Evolutionary conservation across 129 eudicot species (phyloP).

Genomic region (Escallonia herrerae): DNA sequence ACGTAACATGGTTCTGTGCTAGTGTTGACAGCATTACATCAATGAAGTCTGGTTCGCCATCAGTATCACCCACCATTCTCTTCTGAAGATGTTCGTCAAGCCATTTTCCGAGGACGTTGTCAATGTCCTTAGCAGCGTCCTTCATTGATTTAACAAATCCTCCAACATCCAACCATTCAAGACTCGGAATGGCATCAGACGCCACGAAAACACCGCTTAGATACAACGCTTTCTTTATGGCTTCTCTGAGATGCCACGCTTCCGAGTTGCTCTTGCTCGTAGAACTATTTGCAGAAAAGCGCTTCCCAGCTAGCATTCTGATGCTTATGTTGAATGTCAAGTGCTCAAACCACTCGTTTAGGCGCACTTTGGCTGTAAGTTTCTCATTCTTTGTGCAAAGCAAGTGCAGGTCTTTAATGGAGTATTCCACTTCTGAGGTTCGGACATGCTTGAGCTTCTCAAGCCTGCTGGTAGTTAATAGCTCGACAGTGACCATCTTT

Average conservation of each 20-base stretch:
- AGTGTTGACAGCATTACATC: slow-evolving; percentile 47
- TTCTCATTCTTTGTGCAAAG: slow-evolving; percentile 7
- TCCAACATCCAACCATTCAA: slow-evolving; percentile 60
- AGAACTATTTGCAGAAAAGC: slow-evolving; percentile 18
- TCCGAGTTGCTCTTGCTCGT: slow-evolving; percentile 8
- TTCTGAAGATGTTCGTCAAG: slow-evolving; percentile 40
- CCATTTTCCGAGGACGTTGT: slow-evolving; percentile 36
- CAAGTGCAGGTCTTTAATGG: slow-evolving; percentile 18
- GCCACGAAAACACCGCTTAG: slow-evolving; percentile 52
- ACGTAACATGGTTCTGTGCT: slow-evolving; percentile 12
- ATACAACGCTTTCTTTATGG: slow-evolving; percentile 44
- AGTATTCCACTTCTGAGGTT: slow-evolving; percentile 26
- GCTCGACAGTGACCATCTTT: slow-evolving; percentile 45
- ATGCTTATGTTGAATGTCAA: slow-evolving; percentile 34
- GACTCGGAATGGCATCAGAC: slow-evolving; percentile 43
- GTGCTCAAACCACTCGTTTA: slow-evolving; percentile 38
- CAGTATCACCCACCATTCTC: slow-evolving; percentile 1
- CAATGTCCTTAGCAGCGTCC: slow-evolving; percentile 31
- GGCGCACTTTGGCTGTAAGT: slow-evolving; percentile 5
- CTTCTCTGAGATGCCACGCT: slow-evolving; percentile 29
- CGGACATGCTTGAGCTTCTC: slow-evolving; percentile 38
- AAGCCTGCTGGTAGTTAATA: slow-evolving; percentile 36
- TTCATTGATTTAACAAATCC: slow-evolving; percentile 54
- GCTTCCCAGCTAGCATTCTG: slow-evolving; percentile 42
- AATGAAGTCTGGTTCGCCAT: slow-evolving; percentile 34